Percentiles rank a stretch among this genome's conserved stretches.
Evolutionary conservation across 2,329 filamentous ascomycete species (phyloP).

Genomic region (Colletotrichum melonis): DNA sequence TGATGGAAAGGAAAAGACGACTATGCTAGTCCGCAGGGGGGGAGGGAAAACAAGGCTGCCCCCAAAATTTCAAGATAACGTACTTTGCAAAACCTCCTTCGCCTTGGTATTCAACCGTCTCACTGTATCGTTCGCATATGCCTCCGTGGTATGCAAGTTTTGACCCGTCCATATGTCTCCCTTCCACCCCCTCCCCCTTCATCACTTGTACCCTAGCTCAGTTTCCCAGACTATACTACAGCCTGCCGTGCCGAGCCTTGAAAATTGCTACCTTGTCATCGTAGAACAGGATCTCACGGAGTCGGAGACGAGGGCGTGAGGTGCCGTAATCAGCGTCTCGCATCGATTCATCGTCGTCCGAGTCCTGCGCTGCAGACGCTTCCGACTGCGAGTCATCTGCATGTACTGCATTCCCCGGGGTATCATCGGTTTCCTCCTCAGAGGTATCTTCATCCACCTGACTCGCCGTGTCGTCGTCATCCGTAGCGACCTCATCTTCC

Average conservation of each 20-base stretch:
- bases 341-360: conserved; percentile 61
- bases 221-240: conserved; percentile 42
- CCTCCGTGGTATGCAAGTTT: neutral
- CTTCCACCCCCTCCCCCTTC: neutral
- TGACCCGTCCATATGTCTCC: neutral
- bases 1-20: neutral
- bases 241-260: conserved; percentile 74
- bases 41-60: neutral
- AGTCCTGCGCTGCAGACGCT: conserved; percentile 44
- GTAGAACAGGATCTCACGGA: conserved; percentile 85
- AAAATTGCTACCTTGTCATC: conserved; percentile 87
- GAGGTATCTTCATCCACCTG: conserved; percentile 46
- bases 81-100: neutral
- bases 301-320: conserved; percentile 61
- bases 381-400: conserved; percentile 43
- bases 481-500: conserved; percentile 50
- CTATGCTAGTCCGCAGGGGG: neutral
- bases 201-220: neutral
- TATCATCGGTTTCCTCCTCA: conserved; percentile 44
- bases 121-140: neutral
- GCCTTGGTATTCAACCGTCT: neutral
- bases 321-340: conserved; percentile 55
- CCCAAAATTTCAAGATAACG: neutral
- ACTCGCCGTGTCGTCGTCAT: conserved; percentile 43
- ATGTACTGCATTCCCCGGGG: conserved; percentile 45